These are phyloP conservation scores for Colletotrichum brevisporum DNA, from an alignment of 2,329 filamentous ascomycete species.

Conservation along the genomic window DNA sequence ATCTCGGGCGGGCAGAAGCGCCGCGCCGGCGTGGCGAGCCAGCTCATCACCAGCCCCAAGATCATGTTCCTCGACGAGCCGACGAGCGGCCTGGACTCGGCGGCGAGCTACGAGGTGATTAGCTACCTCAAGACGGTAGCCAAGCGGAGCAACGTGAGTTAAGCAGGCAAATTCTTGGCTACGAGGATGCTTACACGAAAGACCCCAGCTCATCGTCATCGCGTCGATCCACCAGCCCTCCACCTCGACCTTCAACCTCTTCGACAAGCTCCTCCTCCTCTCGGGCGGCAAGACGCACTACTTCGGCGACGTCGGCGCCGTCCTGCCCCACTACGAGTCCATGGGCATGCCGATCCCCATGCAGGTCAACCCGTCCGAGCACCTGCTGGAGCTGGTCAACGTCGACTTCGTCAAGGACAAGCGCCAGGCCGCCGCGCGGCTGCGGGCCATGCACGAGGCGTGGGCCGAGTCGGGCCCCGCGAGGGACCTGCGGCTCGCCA, in stretches of 20 bases:
- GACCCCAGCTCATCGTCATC: conserved; percentile 78
- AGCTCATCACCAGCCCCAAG: conserved; percentile 84
- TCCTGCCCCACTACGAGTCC: conserved; percentile 74
- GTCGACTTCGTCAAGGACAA: conserved; percentile 76
- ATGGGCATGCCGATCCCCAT: conserved; percentile 75
- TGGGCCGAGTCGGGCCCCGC: conserved; percentile 65
- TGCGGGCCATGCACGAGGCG: conserved; percentile 66
- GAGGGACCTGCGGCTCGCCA: conserved; percentile 27
- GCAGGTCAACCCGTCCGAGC: conserved; percentile 85
- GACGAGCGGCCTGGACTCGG: conserved; percentile 86
- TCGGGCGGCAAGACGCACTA: conserved; percentile 80
- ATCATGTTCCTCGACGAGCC: conserved; percentile 89
- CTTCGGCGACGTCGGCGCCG: conserved; percentile 73
- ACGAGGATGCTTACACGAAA: neutral
- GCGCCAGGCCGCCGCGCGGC: conserved; percentile 60
- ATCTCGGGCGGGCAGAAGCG: conserved; percentile 90
- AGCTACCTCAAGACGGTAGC: conserved; percentile 78
- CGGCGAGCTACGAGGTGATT: conserved; percentile 82
- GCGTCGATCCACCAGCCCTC: conserved; percentile 91
- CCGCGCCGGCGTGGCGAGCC: conserved; percentile 82
- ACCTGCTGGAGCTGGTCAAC: conserved; percentile 83
- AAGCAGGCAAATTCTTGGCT: neutral
- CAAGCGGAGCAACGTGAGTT: conserved; percentile 72
- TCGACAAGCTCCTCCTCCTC: conserved; percentile 83
- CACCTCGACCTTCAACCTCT: conserved; percentile 82